Percentiles rank a stretch among this genome's conserved stretches.
Evolutionary conservation across 371 early-diverging fungal genomes (phyloP).

Genomic region (Choanephora cucurbitarum): DNA sequence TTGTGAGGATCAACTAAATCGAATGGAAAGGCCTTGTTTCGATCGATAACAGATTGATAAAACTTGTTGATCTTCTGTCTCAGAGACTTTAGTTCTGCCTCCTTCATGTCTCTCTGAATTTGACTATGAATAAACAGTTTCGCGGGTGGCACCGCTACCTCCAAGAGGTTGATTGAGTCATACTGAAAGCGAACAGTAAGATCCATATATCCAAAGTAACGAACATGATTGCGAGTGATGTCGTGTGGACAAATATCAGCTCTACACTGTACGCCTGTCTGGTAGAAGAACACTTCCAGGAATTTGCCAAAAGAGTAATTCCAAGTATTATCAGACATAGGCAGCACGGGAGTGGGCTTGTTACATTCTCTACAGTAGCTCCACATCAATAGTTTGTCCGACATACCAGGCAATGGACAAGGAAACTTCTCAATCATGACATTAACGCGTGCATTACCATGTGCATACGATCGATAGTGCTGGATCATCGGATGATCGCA

Average conservation of each 20-base stretch:
- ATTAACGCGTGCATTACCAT: slow-evolving; percentile 78
- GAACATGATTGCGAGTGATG: slow-evolving; percentile 78
- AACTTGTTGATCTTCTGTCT: slow-evolving; percentile 66
- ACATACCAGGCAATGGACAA: slow-evolving; percentile 71
- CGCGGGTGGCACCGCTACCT: slow-evolving; percentile 86
- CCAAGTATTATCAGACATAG: slow-evolving; percentile 91
- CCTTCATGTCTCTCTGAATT: slow-evolving; percentile 60
- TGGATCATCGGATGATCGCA: slow-evolving; percentile 77
- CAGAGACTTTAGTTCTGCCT: slow-evolving; percentile 61
- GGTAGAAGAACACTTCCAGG: slow-evolving; percentile 88
- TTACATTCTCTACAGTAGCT: slow-evolving; percentile 80
- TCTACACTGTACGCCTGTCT: slow-evolving; percentile 65
- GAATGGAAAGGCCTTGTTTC: slow-evolving; percentile 66
- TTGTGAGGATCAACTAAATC: slow-evolving; percentile 69
- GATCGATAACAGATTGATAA: slow-evolving; percentile 74
- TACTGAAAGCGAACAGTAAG: slow-evolving; percentile 81
- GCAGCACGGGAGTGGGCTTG: slow-evolving; percentile 69
- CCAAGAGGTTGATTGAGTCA: slow-evolving; percentile 75
- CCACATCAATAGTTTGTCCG: slow-evolving; percentile 89
- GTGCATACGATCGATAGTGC: slow-evolving; percentile 89
- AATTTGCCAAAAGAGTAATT: slow-evolving; percentile 97
- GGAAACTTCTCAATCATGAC: slow-evolving; percentile 76
- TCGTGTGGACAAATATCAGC: slow-evolving; percentile 86
- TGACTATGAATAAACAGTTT: slow-evolving; percentile 65
- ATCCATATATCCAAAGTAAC: slow-evolving; percentile 80